Base-by-base conservation (phyloP, 2,329 filamentous ascomycete species). In the Trichoderma aggressivum region DNA sequence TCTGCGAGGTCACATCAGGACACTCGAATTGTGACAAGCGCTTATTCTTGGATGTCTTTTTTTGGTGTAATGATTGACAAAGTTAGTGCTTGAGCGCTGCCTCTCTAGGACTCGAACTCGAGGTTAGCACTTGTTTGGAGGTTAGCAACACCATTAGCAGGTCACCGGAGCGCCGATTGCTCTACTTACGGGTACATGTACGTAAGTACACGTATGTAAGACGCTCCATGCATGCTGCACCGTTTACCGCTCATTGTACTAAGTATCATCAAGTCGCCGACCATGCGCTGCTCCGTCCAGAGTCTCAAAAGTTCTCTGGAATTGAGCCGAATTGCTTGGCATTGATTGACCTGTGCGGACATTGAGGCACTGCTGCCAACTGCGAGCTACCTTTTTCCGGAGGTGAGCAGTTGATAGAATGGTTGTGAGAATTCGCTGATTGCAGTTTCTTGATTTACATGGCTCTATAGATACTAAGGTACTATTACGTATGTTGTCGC, bases 221-320 rank as follows among this genome's bases (percentile, higher is more conserved):
- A 67, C 64, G 64, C 64, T 59, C 43, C 55, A 58, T 59, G 34
- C 64, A 67, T 21, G 55, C 53, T 67, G 39, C 55, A 67, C 53
- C n/a, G 64, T 59, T 59, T 59, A 59, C 50, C 64, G 50, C 53
- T 58, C 50, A 67, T 58, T 66, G 34, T 21, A 21, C 26, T 12
- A 12, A 53, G 21, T 53, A 66, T 32, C 62, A 18, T 36, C 34
- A 65, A 26, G 34, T 59, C 34, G 53, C 64, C 53, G 53, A 67
- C 53, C 53, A 24, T 43, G 34, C 26, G 26, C 39, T 65, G 32
- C 53, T 24, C 18, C n/a, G 28, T 32, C 34, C n/a, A 30, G 43
- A 30, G 28, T 12, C 28, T 14, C 64, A n/a, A 67, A 58, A 12
- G 16, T 26, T 24, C 24, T 43, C 26, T 18, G 59, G 26, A 67